Evolutionary conservation across 2,329 filamentous ascomycete species (phyloP), one percentile per base, ranked within the genome.

Genomic region (Colletotrichum zoysiae): DNA sequence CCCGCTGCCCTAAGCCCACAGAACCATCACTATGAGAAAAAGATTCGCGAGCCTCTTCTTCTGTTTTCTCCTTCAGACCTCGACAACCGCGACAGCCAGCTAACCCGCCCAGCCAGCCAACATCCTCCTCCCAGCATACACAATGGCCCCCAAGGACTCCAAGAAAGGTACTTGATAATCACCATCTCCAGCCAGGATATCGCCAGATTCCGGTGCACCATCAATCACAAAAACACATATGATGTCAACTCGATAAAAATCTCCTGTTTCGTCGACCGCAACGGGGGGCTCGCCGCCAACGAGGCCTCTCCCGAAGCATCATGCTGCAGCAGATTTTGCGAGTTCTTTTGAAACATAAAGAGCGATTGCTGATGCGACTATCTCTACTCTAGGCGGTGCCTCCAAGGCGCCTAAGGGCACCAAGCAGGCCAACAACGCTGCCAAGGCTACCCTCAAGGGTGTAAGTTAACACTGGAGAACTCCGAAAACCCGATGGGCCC

Each of bases 391-490:
- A 91, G 89, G 86, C 85, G 85, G 83, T 78, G 83, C 84, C 81
- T 82, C 81, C 75, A 84, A 85, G 80, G 85, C 84, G 79, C 81
- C 86, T 78, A 90, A 90, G 86, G 88, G 88, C 81, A 82, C 87
- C 84, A 96, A 96, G 90, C 92, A 97, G 91, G 96, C 96, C 87
- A 92, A 91, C 81, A 91, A 92, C 83, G 96, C 96, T 84, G 93
- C 96, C 81, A 98, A 99, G 91, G 93, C 96, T 84, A 93, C 95
- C 82, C 92, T 98, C 81, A 94, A 94, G 88, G 95, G 95, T 85
- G 94, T 97, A 95, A 89, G 94, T 92, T 56, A 46, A 33, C 16
- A 12, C 56, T 76, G 44, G 16, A 62, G 14, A 51, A 8, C 18
- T 11, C 12, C 73, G 30, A 62, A 6, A 48, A 1, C 35, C 42